These are phyloP conservation scores for Fusarium sp. DNA, from an alignment of 2,329 filamentous ascomycete species.

Conservation along the genomic window DNA sequence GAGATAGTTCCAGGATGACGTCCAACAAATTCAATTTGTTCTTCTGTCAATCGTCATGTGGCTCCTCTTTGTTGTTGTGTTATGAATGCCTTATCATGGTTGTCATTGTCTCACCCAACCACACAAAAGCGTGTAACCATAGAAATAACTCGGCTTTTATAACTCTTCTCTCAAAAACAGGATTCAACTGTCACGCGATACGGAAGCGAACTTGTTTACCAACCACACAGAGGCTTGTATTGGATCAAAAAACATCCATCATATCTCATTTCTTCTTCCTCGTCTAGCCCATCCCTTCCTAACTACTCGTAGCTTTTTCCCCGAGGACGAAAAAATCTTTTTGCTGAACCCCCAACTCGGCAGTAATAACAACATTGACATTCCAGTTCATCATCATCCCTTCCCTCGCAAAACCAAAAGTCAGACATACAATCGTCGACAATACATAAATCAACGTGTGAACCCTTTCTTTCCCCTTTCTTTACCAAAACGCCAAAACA, in stretches of 20 bases:
- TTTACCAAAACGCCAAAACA: conserved; percentile 37
- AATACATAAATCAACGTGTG: conserved; percentile 18
- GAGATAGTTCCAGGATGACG: conserved; percentile 15
- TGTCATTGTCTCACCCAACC: conserved; percentile 22
- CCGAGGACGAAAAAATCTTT: neutral
- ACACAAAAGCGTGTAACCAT: neutral
- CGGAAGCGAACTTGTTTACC: neutral
- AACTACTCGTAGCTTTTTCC: conserved; percentile 23
- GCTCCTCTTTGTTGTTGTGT: neutral
- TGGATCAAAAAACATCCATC: conserved; percentile 1
- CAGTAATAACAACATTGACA: conserved; percentile 14
- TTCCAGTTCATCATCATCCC: conserved; percentile 35
- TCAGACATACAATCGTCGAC: conserved; percentile 8
- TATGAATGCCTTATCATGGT: conserved; percentile 18
- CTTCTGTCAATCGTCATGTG: conserved; percentile 5
- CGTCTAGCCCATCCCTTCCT: conserved; percentile 10
- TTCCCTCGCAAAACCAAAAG: neutral
- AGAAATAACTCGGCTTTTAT: neutral
- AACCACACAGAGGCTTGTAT: conserved; percentile 1
- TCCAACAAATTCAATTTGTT: conserved; percentile 1
- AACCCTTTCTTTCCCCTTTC: conserved; percentile 13
- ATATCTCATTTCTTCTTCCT: conserved; percentile 1
- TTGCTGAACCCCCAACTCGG: neutral
- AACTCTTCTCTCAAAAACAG: neutral
- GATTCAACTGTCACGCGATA: neutral